Evolutionary conservation across 257 asterid genomes (phyloP), one percentile per base, ranked within the genome.

Genomic region (Anisodus tanguticus): DNA sequence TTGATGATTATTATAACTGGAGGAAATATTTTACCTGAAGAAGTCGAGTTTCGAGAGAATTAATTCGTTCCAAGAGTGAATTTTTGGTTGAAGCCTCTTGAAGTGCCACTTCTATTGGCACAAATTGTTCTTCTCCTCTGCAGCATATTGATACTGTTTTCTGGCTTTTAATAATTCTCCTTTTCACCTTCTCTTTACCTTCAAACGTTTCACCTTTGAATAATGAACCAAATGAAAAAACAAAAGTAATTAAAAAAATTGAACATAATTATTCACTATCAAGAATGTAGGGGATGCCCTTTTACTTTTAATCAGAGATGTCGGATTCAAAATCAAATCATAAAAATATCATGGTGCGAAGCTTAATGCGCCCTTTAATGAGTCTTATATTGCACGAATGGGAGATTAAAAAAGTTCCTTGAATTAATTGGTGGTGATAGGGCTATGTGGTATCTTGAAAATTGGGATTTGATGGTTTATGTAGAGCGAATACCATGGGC

Each of bases 141-240:
- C 81, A 76, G 19, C 81, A 76, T 22, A 51, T 51, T 51, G 81
- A 76, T 22, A 51, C 63, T 51, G 81, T 19, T 76, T 76, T 76
- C 0, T 51, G 62, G 8, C 45, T 74, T 22, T n/a, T 74, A 47
- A 72, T 72, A 10, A 13, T 74, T 26, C 51, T 74, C 81, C 49
- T 74, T 74, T 76, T 51, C 45, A 76, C 8, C 22, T 76, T 51
- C 81, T 76, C 81, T 22, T 76, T 76, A 10, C 41, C 62, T 76
- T 76, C 81, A 22, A 76, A 51, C 45, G 81, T 76, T 76, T 76
- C 47, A 76, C 47, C 81, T 76, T 76, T 45, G 22, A 51, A 49
- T 3, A 22, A 68, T 2, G 39, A 15, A 6, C 1, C 9, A 72
- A 72, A 49, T 68, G 8, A 11, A 19, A 45, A 43, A 4, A 45